Evolutionary conservation across 371 early-diverging fungal species (phyloP).

Genomic region (Rhizopus sp.): DNA sequence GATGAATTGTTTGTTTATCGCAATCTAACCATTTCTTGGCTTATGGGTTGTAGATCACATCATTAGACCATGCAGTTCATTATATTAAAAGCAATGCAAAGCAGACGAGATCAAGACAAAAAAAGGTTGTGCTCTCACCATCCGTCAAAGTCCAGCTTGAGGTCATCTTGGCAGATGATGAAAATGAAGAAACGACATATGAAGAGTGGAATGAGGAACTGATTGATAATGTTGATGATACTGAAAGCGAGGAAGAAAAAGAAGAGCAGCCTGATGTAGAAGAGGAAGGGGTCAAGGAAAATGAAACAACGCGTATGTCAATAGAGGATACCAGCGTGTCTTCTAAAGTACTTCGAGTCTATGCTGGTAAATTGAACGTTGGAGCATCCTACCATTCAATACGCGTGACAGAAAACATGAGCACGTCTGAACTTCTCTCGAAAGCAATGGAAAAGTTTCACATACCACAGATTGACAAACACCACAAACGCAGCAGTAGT

Average conservation of each 20-base stretch:
- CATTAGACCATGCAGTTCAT: conserved; percentile 24
- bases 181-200: conserved; percentile 29
- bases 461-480: conserved; percentile 32
- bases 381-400: conserved; percentile 57
- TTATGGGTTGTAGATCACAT: conserved; percentile 18
- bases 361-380: conserved; percentile 56
- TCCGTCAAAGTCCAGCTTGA: conserved; percentile 27
- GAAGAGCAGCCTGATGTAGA: neutral
- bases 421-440: conserved; percentile 44
- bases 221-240: conserved; percentile 9
- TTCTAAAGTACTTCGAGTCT: conserved; percentile 37
- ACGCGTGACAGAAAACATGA: conserved; percentile 43
- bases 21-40: no score
- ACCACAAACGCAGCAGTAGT: conserved; percentile 29
- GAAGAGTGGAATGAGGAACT: conserved; percentile 34
- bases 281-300: neutral
- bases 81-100: conserved; percentile 12
- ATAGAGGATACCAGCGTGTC: neutral
- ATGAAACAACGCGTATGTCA: neutral
- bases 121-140: conserved; percentile 22
- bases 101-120: neutral
- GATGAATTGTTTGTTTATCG: neutral
- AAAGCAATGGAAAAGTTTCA: conserved; percentile 53
- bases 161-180: conserved; percentile 15
- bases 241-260: conserved; percentile 8